These are phyloP conservation scores for Gonium pectorale DNA, from an alignment of 139 green algal species.

Conservation along the genomic window DNA sequence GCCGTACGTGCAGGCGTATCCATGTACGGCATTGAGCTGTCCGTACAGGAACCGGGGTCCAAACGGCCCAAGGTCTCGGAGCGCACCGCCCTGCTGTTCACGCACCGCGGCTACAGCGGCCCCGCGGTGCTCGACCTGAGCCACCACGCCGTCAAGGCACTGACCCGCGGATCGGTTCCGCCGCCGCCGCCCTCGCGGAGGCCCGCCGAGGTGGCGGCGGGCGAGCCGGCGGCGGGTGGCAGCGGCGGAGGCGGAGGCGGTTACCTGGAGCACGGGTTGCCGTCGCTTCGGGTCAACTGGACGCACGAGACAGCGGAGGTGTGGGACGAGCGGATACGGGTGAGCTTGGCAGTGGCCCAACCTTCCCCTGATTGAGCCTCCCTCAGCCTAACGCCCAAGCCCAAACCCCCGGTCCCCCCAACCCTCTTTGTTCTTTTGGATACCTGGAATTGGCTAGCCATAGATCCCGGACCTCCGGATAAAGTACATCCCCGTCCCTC, in stretches of 20 bases:
- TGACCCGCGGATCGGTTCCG: constrained; percentile 10
- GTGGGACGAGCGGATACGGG: constrained; percentile 70
- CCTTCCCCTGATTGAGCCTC: too few species aligned
- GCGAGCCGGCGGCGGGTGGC: background rate
- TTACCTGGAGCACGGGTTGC: background rate
- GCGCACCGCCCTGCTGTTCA: constrained; percentile 89
- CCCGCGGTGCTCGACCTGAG: constrained; percentile 88
- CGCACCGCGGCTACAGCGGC: constrained; percentile 86
- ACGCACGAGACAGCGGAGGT: constrained; percentile 57
- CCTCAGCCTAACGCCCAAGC: too few species aligned
- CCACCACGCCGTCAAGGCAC: constrained; percentile 72
- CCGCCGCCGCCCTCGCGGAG: background rate
- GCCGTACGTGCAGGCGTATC: constrained; percentile 66
- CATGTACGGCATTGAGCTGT: constrained; percentile 57
- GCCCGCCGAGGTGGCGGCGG: background rate
- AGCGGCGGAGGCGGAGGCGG: background rate
- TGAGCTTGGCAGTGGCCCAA: too few species aligned
- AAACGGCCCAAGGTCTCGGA: constrained; percentile 61
- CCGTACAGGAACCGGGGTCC: constrained; percentile 41
- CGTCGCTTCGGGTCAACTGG: constrained; percentile 75
- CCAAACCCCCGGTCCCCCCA: too few species aligned
- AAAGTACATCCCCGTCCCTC: too few species aligned
- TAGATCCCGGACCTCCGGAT: too few species aligned
- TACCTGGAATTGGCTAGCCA: too few species aligned
- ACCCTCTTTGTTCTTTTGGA: too few species aligned